These are phyloP conservation scores for Ganoderma lucidum DNA, from an alignment of 1,284 basidiomycete genomes.

Conservation along the genomic window DNA sequence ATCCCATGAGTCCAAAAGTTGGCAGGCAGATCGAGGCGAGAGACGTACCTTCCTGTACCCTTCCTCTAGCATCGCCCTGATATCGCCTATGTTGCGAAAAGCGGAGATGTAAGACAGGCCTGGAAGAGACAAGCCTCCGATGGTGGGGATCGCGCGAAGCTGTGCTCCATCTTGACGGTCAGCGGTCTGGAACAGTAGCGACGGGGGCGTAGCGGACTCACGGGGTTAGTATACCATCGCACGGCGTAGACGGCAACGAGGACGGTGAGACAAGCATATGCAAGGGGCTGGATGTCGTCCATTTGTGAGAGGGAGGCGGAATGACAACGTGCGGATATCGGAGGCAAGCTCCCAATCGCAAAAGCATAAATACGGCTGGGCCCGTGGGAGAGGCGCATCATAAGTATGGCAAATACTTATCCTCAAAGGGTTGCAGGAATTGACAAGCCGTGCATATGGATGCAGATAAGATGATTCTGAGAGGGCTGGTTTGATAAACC, in stretches of 20 bases:
- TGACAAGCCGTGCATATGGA: too few species aligned
- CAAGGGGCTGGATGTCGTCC: background rate
- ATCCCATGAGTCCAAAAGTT: background rate
- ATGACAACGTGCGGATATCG: too few species aligned
- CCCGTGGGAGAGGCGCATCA: too few species aligned
- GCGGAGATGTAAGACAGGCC: background rate
- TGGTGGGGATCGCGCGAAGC: background rate
- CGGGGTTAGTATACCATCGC: background rate
- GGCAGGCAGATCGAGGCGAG: background rate
- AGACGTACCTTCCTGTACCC: background rate
- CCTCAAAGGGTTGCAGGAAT: too few species aligned
- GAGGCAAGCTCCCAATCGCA: too few species aligned
- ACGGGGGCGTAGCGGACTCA: background rate
- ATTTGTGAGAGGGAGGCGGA: background rate
- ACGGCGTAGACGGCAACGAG: background rate
- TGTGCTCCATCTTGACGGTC: background rate
- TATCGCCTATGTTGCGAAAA: background rate
- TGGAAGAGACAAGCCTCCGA: background rate
- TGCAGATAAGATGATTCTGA: too few species aligned
- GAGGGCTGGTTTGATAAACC: too few species aligned
- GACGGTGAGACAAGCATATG: background rate
- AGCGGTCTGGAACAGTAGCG: background rate
- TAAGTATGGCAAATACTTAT: too few species aligned
- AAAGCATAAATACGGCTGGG: too few species aligned
- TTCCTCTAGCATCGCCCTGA: slow-evolving; percentile 24